Evolutionary conservation across 2,329 filamentous ascomycete species (phyloP).

Genomic region (Xylariales sp.): DNA sequence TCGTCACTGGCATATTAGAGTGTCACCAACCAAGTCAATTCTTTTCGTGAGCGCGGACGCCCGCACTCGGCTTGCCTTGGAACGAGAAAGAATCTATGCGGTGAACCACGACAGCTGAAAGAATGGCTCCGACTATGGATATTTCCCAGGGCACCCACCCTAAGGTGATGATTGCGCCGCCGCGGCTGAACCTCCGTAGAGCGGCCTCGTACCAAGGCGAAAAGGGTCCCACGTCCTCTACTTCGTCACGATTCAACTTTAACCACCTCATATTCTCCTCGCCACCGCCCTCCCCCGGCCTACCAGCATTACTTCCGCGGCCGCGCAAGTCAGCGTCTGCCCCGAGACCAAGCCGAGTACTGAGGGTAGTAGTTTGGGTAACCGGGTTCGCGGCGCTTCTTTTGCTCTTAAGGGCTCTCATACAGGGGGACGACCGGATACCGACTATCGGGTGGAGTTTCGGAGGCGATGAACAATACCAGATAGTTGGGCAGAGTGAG

Average conservation of each 20-base stretch:
- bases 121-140: conserved; percentile 62
- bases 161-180: conserved; percentile 65
- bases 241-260: conserved; percentile 72
- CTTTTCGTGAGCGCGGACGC: background rate
- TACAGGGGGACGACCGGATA: conserved; percentile 49
- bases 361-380: conserved; percentile 67
- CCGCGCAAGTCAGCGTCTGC: conserved; percentile 70
- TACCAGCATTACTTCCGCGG: conserved; percentile 75
- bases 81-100: conserved; percentile 12
- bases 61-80: background rate
- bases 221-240: conserved; percentile 66
- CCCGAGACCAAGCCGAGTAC: conserved; percentile 67
- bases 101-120: background rate
- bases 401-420: conserved; percentile 58
- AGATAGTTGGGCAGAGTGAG: conserved; percentile 73
- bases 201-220: conserved; percentile 68
- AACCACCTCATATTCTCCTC: conserved; percentile 73
- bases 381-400: conserved; percentile 61
- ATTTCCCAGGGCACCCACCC: conserved; percentile 58
- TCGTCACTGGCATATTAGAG: conserved; percentile 12
- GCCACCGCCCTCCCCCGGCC: conserved; percentile 76
- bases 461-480: conserved; percentile 62
- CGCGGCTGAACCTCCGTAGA: conserved; percentile 69
- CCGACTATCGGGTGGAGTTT: conserved; percentile 55
- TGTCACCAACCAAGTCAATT: background rate